These are phyloP conservation scores for Brassica rapa DNA, from an alignment of 345 rosid species.

Conservation along the genomic window DNA sequence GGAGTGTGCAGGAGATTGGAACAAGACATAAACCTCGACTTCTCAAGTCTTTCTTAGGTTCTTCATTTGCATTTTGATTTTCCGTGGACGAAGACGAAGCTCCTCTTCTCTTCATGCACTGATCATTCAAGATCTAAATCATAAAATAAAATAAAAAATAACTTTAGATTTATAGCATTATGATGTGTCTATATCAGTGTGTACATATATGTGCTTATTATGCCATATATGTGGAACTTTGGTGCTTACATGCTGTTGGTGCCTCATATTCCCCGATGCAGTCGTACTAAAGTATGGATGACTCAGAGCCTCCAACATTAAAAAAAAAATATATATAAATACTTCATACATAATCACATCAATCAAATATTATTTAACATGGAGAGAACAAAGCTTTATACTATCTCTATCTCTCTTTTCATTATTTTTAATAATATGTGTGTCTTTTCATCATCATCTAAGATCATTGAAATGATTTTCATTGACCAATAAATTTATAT, in stretches of 20 bases:
- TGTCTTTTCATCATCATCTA: background rate
- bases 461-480: slow-evolving; percentile 1
- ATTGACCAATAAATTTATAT: background rate
- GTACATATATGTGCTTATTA: background rate
- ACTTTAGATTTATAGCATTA: background rate
- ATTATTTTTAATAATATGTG: background rate
- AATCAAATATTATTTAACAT: slow-evolving; percentile 31
- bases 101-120: slow-evolving; percentile 65
- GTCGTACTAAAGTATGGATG: slow-evolving; percentile 81
- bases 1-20: slow-evolving; percentile 83
- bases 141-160: slow-evolving; percentile 13
- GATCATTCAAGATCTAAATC: slow-evolving; percentile 61
- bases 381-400: slow-evolving; percentile 32
- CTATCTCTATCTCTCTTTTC: slow-evolving; percentile 3
- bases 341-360: slow-evolving; percentile 32
- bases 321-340: background rate
- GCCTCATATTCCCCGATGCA: slow-evolving; percentile 65
- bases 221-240: background rate
- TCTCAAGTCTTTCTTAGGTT: slow-evolving; percentile 67
- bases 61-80: slow-evolving; percentile 49
- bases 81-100: slow-evolving; percentile 35
- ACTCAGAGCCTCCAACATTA: slow-evolving; percentile 78
- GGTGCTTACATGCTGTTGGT: slow-evolving; percentile 68
- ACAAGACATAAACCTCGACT: slow-evolving; percentile 95
- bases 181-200: background rate